A percentile compares a stretch with the other conserved stretches of the same genome.
Evolutionary conservation across 2,329 filamentous ascomycete species (phyloP).

Genomic region (Sporothrix schenckii): DNA sequence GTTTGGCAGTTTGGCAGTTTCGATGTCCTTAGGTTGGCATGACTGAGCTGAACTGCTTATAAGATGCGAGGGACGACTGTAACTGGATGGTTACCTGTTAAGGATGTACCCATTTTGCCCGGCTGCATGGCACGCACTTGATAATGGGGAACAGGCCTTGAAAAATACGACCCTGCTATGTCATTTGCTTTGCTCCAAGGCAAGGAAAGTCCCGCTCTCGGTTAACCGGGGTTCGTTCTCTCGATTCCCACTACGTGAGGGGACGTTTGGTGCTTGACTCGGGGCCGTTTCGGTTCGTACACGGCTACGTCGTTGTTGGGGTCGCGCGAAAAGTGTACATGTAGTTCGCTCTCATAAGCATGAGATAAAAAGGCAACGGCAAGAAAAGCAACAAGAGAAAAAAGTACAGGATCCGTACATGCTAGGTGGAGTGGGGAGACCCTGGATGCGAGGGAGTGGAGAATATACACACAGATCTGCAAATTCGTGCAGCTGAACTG

Average conservation of each 20-base stretch:
- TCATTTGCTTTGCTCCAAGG: not conserved
- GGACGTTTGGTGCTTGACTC: not conserved
- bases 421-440: not conserved
- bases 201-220: not conserved
- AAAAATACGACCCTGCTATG: conserved; percentile 5
- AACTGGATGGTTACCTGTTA: not conserved
- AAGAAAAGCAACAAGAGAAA: not conserved
- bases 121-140: not conserved
- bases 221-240: not conserved
- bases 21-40: not conserved
- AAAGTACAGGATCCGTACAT: not conserved
- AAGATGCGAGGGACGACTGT: not conserved
- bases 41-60: not conserved
- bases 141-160: conserved; percentile 15
- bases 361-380: not conserved
- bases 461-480: conserved; percentile 19
- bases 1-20: not conserved
- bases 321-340: not conserved
- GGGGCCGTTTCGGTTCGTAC: conserved; percentile 9
- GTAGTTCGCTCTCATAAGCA: too few species aligned
- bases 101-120: conserved; percentile 2
- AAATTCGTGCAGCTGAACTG: conserved; percentile 24
- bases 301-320: not conserved
- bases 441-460: conserved; percentile 18
- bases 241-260: not conserved